Evolutionary conservation across 2,329 filamentous ascomycete species (phyloP).

Genomic region (Eutypa lata): DNA sequence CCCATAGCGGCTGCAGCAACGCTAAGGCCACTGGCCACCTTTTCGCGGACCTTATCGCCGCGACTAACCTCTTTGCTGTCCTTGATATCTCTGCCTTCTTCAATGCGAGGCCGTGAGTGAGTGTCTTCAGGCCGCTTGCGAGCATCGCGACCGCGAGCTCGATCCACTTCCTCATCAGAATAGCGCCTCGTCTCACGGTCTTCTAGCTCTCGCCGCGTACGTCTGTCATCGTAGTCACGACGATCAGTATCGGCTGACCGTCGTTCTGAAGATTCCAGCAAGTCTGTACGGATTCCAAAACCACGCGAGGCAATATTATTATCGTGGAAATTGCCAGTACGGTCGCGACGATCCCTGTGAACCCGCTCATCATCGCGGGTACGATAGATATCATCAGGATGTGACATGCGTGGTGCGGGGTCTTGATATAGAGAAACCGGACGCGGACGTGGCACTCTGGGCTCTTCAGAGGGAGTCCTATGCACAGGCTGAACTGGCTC

Average conservation of each 20-base stretch:
- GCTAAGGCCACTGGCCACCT: constrained; percentile 44
- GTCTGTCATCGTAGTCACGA: constrained; percentile 38
- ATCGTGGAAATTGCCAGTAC: constrained; percentile 44
- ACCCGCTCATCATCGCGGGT: constrained; percentile 45
- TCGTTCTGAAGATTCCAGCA: constrained; percentile 29
- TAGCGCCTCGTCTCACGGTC: constrained; percentile 27
- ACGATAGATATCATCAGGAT: constrained; percentile 48
- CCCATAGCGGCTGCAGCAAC: constrained; percentile 48
- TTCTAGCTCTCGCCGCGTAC: constrained; percentile 32
- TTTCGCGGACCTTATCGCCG: constrained; percentile 43
- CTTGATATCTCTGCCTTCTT: constrained; percentile 24
- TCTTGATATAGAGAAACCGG: constrained; percentile 56
- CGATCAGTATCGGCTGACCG: constrained; percentile 27
- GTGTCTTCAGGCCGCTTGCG: constrained; percentile 16
- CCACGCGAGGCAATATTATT: constrained; percentile 45
- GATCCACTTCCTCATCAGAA: constrained; percentile 26
- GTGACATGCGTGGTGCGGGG: constrained; percentile 36
- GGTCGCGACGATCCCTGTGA: constrained; percentile 40
- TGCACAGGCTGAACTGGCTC: constrained; percentile 21
- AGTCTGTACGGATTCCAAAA: constrained; percentile 49
- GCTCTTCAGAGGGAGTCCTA: constrained; percentile 31
- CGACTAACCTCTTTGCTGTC: constrained; percentile 28
- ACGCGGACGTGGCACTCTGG: constrained; percentile 34
- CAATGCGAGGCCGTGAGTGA: constrained; percentile 16
- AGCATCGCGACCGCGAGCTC: constrained; percentile 18